phyloP scores from a whole-genome alignment of 345 rosid species.

The Hibiscus trionum region DNA sequence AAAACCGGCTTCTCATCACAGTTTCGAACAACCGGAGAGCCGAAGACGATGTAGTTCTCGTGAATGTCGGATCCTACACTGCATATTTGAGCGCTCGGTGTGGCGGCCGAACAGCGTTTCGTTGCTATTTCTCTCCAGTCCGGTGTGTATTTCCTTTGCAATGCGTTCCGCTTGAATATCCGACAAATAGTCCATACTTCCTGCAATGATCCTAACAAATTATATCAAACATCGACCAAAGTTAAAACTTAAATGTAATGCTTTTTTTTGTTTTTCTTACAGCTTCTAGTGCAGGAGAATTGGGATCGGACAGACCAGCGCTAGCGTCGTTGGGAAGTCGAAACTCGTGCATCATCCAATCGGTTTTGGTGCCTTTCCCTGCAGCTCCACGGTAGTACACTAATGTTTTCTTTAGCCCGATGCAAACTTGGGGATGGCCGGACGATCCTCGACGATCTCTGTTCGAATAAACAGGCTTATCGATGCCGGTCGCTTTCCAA shows the following conservation, averaged over 20 bases:
- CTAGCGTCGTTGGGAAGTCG: constrained; percentile 51
- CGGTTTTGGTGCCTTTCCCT: constrained; percentile 90
- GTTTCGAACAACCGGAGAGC: constrained; percentile 22
- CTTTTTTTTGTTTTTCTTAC: no score
- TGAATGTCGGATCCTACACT: constrained; percentile 14
- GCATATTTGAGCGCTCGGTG: constrained; percentile 18
- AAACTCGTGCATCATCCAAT: constrained; percentile 99
- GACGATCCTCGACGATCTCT: constrained; percentile 17
- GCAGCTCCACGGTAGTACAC: constrained; percentile 86
- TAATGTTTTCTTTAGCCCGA: constrained; percentile 87
- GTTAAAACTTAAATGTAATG: no score
- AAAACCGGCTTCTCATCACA: constrained; percentile 15
- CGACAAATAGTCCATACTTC: constrained; percentile 89
- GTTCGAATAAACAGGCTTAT: constrained; percentile 49
- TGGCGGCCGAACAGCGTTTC: constrained; percentile 18
- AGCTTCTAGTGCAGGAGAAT: constrained; percentile 35
- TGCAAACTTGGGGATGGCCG: constrained; percentile 15
- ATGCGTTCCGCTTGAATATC: constrained; percentile 55
- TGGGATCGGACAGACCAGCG: not conserved
- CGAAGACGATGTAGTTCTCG: constrained; percentile 45
- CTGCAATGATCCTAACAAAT: constrained; percentile 22
- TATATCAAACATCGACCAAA: no score
- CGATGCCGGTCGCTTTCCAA: constrained; percentile 97
- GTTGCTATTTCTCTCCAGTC: constrained; percentile 51
- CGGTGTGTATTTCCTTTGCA: constrained; percentile 41